phyloP scores from a whole-genome alignment of 768 basidiomycete genomes.

The Antrodiella citrinella region DNA sequence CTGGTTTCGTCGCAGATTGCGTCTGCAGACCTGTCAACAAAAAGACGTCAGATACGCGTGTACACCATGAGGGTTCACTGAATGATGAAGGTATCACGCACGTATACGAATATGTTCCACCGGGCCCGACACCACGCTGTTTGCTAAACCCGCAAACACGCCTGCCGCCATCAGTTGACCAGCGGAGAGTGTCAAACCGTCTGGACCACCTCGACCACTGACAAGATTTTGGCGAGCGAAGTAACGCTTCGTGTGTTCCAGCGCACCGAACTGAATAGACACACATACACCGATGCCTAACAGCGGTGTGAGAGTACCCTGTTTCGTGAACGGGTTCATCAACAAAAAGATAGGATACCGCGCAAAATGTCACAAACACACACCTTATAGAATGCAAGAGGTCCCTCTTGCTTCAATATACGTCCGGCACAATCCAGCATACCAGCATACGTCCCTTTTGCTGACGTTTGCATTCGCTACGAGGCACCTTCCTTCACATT shows the following conservation, averaged over 20 bases:
- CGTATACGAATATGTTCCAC: slow-evolving; percentile 98
- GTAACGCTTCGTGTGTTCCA: slow-evolving; percentile 78
- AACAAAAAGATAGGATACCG: neutral
- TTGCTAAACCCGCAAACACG: slow-evolving; percentile 80
- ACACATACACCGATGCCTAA: slow-evolving; percentile 92
- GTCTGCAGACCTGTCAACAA: slow-evolving; percentile 71
- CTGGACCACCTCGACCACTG: slow-evolving; percentile 52
- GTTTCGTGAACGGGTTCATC: neutral
- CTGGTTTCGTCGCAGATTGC: slow-evolving; percentile 68
- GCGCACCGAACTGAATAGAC: slow-evolving; percentile 89
- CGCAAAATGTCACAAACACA: neutral
- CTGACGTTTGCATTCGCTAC: slow-evolving; percentile 90
- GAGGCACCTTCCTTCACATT: neutral
- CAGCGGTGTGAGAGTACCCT: slow-evolving; percentile 89
- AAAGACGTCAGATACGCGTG: slow-evolving; percentile 1
- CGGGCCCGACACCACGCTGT: slow-evolving; percentile 89
- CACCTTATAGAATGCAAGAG: slow-evolving; percentile 93
- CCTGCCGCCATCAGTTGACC: slow-evolving; percentile 72
- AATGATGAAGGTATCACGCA: slow-evolving; percentile 30
- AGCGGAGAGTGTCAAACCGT: slow-evolving; percentile 50
- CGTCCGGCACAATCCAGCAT: slow-evolving; percentile 89
- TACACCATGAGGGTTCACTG: neutral
- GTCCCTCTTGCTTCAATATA: slow-evolving; percentile 86
- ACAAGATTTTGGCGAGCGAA: slow-evolving; percentile 59
- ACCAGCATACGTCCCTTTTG: slow-evolving; percentile 81